Percentiles rank a stretch among this genome's conserved stretches.
These are phyloP conservation scores for Huntiella savannae DNA, from an alignment of 2,329 filamentous ascomycete genomes.

Conservation along the genomic window DNA sequence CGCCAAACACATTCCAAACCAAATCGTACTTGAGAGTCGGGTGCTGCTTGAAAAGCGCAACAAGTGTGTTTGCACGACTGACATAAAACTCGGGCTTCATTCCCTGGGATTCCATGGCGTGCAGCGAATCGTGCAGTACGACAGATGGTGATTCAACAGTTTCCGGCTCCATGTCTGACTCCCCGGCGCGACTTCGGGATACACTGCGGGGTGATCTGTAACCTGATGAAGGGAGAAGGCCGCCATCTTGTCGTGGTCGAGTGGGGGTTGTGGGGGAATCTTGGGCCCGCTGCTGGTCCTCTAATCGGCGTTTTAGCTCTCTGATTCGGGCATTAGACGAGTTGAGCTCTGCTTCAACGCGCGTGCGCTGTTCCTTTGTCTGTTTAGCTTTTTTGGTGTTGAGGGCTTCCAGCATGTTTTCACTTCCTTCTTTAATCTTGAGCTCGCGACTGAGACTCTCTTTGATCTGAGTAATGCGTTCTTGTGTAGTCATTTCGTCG, in stretches of 20 bases:
- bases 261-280: conserved; percentile 31
- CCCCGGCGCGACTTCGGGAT: conserved; percentile 33
- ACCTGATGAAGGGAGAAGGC: conserved; percentile 27
- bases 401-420: conserved; percentile 91
- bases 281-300: conserved; percentile 36
- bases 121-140: conserved; percentile 72
- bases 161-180: conserved; percentile 43
- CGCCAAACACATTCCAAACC: conserved; percentile 85
- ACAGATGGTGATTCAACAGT: conserved; percentile 75
- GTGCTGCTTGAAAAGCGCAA: conserved; percentile 90
- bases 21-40: conserved; percentile 91
- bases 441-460: conserved; percentile 85
- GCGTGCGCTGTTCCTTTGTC: conserved; percentile 62
- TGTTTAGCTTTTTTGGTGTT: conserved; percentile 93
- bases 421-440: conserved; percentile 94
- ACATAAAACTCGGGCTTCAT: conserved; percentile 93
- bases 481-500: conserved; percentile 38
- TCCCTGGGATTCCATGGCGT: conserved; percentile 70
- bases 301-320: conserved; percentile 39
- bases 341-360: conserved; percentile 74
- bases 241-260: conserved; percentile 31
- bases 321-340: conserved; percentile 61
- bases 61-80: conserved; percentile 71
- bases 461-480: conserved; percentile 54
- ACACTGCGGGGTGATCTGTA: conserved; percentile 39